phyloP scores from a whole-genome alignment of 2,329 filamentous ascomycete species.

The Epichloe amarillans region DNA sequence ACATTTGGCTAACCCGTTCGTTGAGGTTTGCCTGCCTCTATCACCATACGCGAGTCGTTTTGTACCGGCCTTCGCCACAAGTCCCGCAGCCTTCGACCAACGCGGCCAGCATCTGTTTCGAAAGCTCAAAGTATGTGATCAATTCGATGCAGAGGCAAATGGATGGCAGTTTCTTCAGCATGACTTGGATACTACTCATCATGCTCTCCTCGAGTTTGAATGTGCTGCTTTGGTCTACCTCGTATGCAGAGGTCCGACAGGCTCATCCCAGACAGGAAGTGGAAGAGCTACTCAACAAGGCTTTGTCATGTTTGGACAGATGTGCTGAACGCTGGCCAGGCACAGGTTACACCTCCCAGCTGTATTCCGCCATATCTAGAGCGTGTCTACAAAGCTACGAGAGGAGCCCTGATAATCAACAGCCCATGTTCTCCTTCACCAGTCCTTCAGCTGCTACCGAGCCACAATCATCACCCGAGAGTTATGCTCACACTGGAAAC shows the following conservation, averaged over 20 bases:
- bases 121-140: constrained; percentile 72
- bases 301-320: constrained; percentile 64
- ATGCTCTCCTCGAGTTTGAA: constrained; percentile 86
- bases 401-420: constrained; percentile 18
- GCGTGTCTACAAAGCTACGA: constrained; percentile 86
- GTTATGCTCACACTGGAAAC: constrained; percentile 14
- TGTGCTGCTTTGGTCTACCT: constrained; percentile 81
- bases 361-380: constrained; percentile 75
- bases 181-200: constrained; percentile 89
- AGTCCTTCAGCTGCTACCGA: constrained; percentile 21
- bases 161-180: constrained; percentile 58
- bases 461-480: constrained; percentile 19
- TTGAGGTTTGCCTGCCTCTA: constrained; percentile 53
- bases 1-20: background rate
- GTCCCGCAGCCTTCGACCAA: constrained; percentile 68
- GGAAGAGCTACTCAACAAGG: constrained; percentile 57
- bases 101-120: constrained; percentile 73
- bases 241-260: constrained; percentile 70
- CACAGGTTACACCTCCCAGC: constrained; percentile 66
- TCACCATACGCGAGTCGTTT: constrained; percentile 77
- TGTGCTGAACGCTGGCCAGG: constrained; percentile 88
- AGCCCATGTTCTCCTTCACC: constrained; percentile 18
- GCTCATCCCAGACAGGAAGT: constrained; percentile 62
- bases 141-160: constrained; percentile 70
- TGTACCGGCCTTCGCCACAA: constrained; percentile 86